Evolutionary conservation across 129 eudicot genomes (phyloP).

Genomic region (Saposhnikovia divaricata): DNA sequence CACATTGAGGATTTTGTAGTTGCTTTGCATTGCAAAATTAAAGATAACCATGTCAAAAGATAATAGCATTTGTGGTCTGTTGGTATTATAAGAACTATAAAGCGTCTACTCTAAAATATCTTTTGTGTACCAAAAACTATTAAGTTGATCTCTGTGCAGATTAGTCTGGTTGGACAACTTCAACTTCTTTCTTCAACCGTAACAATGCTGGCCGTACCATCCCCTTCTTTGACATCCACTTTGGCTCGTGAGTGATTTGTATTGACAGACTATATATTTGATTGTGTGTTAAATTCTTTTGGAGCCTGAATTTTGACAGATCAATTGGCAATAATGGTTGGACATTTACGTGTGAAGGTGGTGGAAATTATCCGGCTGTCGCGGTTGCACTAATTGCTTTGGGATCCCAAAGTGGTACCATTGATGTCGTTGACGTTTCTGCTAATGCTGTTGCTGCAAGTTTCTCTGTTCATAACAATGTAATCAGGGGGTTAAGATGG

Average conservation of each 20-base stretch:
- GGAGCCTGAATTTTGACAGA: conserved; percentile 10
- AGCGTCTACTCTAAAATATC: neutral
- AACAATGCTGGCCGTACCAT: conserved; percentile 90
- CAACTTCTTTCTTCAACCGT: conserved; percentile 87
- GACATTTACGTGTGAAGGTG: conserved; percentile 54
- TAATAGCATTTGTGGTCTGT: neutral
- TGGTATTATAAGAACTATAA: neutral
- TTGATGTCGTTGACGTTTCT: conserved; percentile 78
- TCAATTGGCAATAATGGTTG: conserved; percentile 10
- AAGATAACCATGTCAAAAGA: neutral
- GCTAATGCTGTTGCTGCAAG: conserved; percentile 89
- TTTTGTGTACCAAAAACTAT: conserved; percentile 11
- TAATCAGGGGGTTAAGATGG: conserved; percentile 93
- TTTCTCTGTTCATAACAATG: conserved; percentile 64
- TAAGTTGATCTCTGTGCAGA: conserved; percentile 35
- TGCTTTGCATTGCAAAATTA: neutral
- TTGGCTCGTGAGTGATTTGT: conserved; percentile 65
- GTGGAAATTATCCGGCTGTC: conserved; percentile 88
- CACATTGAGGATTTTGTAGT: neutral
- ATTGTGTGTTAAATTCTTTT: conserved; percentile 12
- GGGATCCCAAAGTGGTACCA: conserved; percentile 87
- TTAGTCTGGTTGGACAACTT: conserved; percentile 79
- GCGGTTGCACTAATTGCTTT: conserved; percentile 93
- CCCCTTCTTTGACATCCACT: conserved; percentile 94
- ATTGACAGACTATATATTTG: neutral